These are phyloP conservation scores for Cyberlindnera mississippiensis DNA, from an alignment of 805 yeast species.

Conservation along the genomic window DNA sequence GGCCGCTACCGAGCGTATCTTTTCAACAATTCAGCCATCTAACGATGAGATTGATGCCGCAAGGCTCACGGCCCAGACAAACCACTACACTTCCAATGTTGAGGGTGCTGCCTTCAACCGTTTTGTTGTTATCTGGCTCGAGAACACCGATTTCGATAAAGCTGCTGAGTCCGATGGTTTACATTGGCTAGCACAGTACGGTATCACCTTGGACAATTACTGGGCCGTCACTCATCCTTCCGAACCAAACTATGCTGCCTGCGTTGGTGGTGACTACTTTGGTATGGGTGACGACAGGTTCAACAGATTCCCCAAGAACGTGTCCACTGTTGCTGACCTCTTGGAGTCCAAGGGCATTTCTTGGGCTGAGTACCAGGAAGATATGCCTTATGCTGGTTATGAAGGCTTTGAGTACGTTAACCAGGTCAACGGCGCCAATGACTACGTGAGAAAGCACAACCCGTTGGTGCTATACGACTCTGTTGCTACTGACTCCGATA, in stretches of 20 bases:
- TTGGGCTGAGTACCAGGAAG: constrained; percentile 53
- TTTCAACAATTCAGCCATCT: constrained; percentile 11
- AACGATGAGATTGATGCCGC: constrained; percentile 7
- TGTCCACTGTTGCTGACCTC: constrained; percentile 46
- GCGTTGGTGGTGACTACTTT: constrained; percentile 49
- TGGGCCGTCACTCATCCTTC: constrained; percentile 51
- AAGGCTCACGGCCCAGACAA: constrained; percentile 19
- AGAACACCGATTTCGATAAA: constrained; percentile 49
- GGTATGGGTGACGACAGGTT: constrained; percentile 45
- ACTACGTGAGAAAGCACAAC: constrained; percentile 50
- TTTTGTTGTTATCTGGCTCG: constrained; percentile 44
- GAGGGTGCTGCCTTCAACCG: constrained; percentile 39
- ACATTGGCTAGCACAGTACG: constrained; percentile 39
- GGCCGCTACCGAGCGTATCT: constrained; percentile 8
- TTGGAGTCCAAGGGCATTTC: constrained; percentile 38
- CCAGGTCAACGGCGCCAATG: constrained; percentile 40
- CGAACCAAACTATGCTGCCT: constrained; percentile 43
- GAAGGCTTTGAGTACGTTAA: constrained; percentile 43
- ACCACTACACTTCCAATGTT: constrained; percentile 32
- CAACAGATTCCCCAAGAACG: constrained; percentile 40
- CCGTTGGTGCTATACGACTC: constrained; percentile 43
- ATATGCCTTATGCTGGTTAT: constrained; percentile 50
- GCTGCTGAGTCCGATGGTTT: constrained; percentile 43
- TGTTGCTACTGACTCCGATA: constrained; percentile 32
- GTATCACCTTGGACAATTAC: constrained; percentile 46